These are phyloP conservation scores for Arthroderma sp. DNA, from an alignment of 2,329 filamentous ascomycete genomes.

Conservation along the genomic window DNA sequence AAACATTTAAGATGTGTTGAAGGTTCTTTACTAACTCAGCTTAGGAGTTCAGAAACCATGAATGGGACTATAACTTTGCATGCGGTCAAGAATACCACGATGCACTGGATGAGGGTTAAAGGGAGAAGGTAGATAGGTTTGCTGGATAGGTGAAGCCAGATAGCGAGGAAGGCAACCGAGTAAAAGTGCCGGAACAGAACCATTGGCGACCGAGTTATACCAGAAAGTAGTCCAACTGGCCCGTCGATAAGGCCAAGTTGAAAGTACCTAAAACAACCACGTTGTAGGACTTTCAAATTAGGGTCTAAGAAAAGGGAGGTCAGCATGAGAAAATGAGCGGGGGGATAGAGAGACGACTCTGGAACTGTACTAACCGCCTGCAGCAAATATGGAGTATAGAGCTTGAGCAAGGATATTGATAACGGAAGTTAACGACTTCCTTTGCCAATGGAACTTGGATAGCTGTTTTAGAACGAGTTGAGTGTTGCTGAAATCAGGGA, in stretches of 20 bases:
- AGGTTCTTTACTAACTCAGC: neutral
- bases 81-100: slow-evolving; percentile 67
- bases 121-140: slow-evolving; percentile 47
- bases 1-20: neutral
- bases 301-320: slow-evolving; percentile 37
- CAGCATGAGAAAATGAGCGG: slow-evolving; percentile 6
- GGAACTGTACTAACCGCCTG: slow-evolving; percentile 43
- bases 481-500: slow-evolving; percentile 59
- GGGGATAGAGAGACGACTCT: neutral
- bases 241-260: slow-evolving; percentile 60
- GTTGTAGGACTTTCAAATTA: slow-evolving; percentile 67
- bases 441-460: slow-evolving; percentile 68
- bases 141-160: slow-evolving; percentile 55
- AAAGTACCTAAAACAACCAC: slow-evolving; percentile 90
- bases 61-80: slow-evolving; percentile 73
- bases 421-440: slow-evolving; percentile 70
- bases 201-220: slow-evolving; percentile 63
- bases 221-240: slow-evolving; percentile 69
- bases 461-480: slow-evolving; percentile 56
- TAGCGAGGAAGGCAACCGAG: slow-evolving; percentile 73
- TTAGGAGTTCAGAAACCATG: slow-evolving; percentile 54
- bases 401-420: slow-evolving; percentile 98
- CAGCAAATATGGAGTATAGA: slow-evolving; percentile 82
- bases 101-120: slow-evolving; percentile 50
- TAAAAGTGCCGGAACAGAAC: slow-evolving; percentile 90